Evolutionary conservation across 2,329 filamentous ascomycete species (phyloP), one percentile per base, ranked within the genome.

Genomic region (Thermothelomyces thermophilus): DNA sequence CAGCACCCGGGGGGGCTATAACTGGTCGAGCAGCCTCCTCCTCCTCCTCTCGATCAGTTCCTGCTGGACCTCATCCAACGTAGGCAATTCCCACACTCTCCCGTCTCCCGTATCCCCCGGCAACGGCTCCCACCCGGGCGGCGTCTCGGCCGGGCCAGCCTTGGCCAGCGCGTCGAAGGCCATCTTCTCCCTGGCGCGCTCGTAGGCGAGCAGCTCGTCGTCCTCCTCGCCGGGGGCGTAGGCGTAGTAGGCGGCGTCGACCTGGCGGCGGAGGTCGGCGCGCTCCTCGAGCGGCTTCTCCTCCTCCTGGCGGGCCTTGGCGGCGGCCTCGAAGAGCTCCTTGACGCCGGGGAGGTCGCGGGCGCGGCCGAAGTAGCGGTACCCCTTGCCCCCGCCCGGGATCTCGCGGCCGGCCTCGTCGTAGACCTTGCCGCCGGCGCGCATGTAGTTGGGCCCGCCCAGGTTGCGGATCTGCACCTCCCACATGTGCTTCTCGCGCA

Each of bases 401-500:
- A 89, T 84, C 65, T 88, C 85, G 41, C 82, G 71, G 1, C 86
- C 86, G 50, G 82, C 77, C 62, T 87, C 85, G 64, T 89, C 85
- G 66, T 86, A 88, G 42, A 87, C 76, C 57, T 82, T 81, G 26
- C 75, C 82, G 0, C 77, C 79, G 4, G 80, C 80, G 26, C 90
- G 78, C 86, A 93, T 95, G 68, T 97, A 98, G 69, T 97, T 97
- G 26, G 93, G 93, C 2, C 93, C 93, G n/a, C 93, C 93, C 20
- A 97, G 68, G 63, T 95, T 94, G 51, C 90, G 80, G 60, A 98
- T 96, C 70, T 96, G 90, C 60, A 93, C 82, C 74, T 98, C 93
- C 93, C 93, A 98, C 79, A 95, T 90, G 77, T 94, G 90, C 71
- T 98, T 98, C 74, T 98, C 93, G 57, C 90, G 84, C 88, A 98